Evolutionary conservation across 202 grass and related monocot species (phyloP), one percentile per base, ranked within the genome.

Genomic region (Miscanthus sacchariflorus): DNA sequence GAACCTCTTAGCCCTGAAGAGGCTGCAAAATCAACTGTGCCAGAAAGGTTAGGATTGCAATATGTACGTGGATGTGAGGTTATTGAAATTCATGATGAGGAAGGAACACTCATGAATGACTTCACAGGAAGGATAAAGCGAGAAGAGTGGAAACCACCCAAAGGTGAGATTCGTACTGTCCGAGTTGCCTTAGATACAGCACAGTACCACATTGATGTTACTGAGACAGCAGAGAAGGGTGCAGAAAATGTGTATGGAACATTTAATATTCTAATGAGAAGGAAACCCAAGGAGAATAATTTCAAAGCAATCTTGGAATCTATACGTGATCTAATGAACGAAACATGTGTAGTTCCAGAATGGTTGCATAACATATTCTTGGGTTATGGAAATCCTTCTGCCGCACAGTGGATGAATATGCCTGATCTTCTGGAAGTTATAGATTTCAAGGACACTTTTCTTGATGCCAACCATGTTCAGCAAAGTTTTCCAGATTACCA

Each of bases 401-500:
- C 94, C 0, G 97, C 97, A 6, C 97, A 96, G 72, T 99, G 94
- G 97, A 84, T 50, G 86, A 95, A 96, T 87, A 99, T 95, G 97
- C 93, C 92, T 50, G 90, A 96, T 89, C 88, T 96, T 87, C 73
- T 99, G 84, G 86, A 95, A 86, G 83, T 85, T 46, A 93, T 96
- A 77, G 97, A 99, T 91, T 99, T 99, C 86, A 99, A 99, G 88
- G 97, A 99, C 81, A 96, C 97, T 89, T 99, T 99, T 90, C 88
- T 99, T 72, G 94, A 96, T 92, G 92, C 90, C 36, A 78, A 78
- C 10, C 93, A 99, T 92, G 88, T 96, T 46, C 61, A 68, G 72
- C 91, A 96, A 86, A 92, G 97, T 77, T 99, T 96, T 84, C 94
- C 89, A 63, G 84, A 91, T 92, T 95, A 88, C 65, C 70, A 99